These are phyloP conservation scores for Leccinum barrowsii DNA, from an alignment of 768 basidiomycete species.

Conservation along the genomic window DNA sequence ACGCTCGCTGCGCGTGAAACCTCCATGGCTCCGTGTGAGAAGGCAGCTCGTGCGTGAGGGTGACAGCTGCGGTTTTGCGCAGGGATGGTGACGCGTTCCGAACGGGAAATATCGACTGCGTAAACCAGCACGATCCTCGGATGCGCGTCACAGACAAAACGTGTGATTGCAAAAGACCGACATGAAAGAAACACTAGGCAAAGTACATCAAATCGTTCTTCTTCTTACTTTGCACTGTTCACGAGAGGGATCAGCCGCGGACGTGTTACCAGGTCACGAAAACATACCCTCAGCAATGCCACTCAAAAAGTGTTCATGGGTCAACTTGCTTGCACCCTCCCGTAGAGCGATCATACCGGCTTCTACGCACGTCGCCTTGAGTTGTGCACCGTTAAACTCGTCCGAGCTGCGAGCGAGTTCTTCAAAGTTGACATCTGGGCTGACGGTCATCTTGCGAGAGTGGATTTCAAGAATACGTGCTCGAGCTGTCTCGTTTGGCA, in stretches of 20 bases:
- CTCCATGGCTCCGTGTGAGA: not conserved
- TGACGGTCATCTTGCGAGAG: constrained; percentile 91
- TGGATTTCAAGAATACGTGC: constrained; percentile 96
- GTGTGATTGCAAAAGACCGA: constrained; percentile 9
- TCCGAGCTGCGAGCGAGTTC: constrained; percentile 96
- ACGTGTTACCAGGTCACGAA: not conserved
- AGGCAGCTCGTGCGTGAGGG: not conserved
- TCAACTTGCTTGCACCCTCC: constrained; percentile 84
- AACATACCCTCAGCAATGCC: constrained; percentile 82
- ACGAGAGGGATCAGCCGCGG: constrained; percentile 25
- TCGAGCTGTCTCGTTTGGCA: constrained; percentile 95
- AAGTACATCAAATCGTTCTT: constrained; percentile 98
- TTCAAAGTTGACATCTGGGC: constrained; percentile 90
- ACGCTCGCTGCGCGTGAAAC: not conserved
- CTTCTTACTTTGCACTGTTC: constrained; percentile 96
- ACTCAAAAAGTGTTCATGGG: constrained; percentile 94
- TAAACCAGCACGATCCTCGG: not conserved
- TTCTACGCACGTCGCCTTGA: constrained; percentile 98
- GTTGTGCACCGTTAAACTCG: constrained; percentile 96
- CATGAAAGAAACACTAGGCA: constrained; percentile 49
- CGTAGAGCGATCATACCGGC: constrained; percentile 98
- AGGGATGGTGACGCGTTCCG: not conserved
- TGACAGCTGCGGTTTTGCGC: not conserved
- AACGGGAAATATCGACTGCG: too few relatives aligned
- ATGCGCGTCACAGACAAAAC: not conserved